These are phyloP conservation scores for Dendrocalamus sinicus DNA, from an alignment of 176 grass and related monocot genomes.

Conservation along the genomic window DNA sequence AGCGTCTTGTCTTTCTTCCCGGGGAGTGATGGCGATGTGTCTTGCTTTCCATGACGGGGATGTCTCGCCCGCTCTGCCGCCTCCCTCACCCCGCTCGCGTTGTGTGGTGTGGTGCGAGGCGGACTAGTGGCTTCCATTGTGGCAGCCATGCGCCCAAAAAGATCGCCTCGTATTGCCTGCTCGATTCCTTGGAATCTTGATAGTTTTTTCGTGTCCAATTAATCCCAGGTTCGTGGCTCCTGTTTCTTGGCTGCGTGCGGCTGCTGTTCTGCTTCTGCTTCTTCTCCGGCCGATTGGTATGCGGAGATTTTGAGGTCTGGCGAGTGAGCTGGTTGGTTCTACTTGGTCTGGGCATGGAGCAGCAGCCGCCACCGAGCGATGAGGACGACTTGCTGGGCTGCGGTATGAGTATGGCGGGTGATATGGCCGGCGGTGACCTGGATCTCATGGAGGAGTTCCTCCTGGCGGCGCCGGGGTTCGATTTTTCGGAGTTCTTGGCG, in stretches of 20 bases:
- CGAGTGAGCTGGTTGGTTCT: not conserved
- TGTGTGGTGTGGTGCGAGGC: slow-evolving; percentile 2
- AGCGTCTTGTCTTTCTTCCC: slow-evolving; percentile 14
- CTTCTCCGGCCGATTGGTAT: slow-evolving; percentile 18
- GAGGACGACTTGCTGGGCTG: slow-evolving; percentile 16
- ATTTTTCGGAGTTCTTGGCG: slow-evolving; percentile 50
- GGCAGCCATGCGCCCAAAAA: slow-evolving; percentile 52
- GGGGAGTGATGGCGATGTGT: slow-evolving; percentile 38
- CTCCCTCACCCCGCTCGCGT: not conserved
- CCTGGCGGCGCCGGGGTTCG: slow-evolving; percentile 45
- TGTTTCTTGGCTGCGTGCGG: slow-evolving; percentile 15
- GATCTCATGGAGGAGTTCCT: slow-evolving; percentile 82
- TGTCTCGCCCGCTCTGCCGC: slow-evolving; percentile 43
- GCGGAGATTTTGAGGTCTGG: not conserved
- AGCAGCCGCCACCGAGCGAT: not conserved
- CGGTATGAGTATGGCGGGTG: slow-evolving; percentile 32
- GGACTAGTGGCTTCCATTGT: slow-evolving; percentile 44
- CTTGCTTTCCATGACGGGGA: slow-evolving; percentile 39
- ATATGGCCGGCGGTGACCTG: slow-evolving; percentile 50
- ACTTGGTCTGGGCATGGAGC: slow-evolving; percentile 50
- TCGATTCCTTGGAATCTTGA: slow-evolving; percentile 51
- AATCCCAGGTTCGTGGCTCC: slow-evolving; percentile 35
- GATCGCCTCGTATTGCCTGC: not conserved
- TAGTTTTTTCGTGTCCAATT: slow-evolving; percentile 22
- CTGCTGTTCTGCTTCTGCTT: not conserved